Evolutionary conservation across 2,329 filamentous ascomycete genomes (phyloP).

Genomic region (Hymenoscyphus salicellus): DNA sequence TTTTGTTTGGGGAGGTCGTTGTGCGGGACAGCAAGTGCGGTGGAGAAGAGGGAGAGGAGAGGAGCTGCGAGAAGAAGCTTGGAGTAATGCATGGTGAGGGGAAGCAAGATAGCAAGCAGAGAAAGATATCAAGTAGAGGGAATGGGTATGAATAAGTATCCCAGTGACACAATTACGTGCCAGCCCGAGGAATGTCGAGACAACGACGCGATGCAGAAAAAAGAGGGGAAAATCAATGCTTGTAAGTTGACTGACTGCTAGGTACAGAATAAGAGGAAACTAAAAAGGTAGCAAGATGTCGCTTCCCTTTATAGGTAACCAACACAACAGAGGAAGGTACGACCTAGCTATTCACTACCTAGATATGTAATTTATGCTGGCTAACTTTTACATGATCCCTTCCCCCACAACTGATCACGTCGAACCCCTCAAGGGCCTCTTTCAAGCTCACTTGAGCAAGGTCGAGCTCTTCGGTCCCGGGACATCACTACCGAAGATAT

Average conservation of each 20-base stretch:
- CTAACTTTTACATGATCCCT: not conserved
- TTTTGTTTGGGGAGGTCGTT: conserved; percentile 13
- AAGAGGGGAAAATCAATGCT: not conserved
- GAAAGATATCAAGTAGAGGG: not conserved
- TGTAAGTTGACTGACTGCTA: not conserved
- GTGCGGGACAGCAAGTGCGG: conserved; percentile 24
- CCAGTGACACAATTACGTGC: not conserved
- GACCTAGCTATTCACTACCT: conserved; percentile 2
- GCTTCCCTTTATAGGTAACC: not conserved
- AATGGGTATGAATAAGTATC: not conserved
- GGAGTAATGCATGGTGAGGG: conserved; percentile 25
- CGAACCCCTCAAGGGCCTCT: not conserved
- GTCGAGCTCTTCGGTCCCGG: not conserved
- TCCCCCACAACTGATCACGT: conserved; percentile 9
- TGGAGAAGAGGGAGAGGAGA: conserved; percentile 20
- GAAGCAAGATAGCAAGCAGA: not conserved
- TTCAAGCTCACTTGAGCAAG: conserved; percentile 6
- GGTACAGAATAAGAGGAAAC: not conserved
- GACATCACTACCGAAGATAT: not conserved
- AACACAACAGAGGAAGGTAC: not conserved
- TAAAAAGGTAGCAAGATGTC: not conserved
- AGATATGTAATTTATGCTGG: not conserved
- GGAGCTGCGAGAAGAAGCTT: conserved; percentile 15
- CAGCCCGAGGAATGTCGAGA: not conserved
- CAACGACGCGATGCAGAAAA: not conserved